Conservation (phyloP, 2,329 filamentous ascomycete genomes). For the Hypoxylon sp. region DNA sequence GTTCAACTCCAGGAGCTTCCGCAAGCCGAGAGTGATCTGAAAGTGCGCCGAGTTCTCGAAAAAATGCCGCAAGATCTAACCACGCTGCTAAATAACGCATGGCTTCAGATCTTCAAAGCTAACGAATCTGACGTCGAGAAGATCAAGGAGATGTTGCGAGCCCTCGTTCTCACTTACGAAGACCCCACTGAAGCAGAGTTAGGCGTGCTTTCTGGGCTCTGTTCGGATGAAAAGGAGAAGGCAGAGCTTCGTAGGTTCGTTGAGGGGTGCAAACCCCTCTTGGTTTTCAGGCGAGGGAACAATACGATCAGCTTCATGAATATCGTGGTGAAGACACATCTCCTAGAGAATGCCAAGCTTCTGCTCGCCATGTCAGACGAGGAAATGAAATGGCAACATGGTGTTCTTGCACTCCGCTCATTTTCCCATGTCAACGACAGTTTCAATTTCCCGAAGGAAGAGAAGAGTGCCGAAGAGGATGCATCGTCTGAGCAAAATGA, state of each 20-base stretch:
- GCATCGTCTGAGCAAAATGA: slow-evolving; percentile 10
- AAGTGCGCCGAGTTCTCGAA: slow-evolving; percentile 51
- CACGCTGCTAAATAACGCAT: slow-evolving; percentile 49
- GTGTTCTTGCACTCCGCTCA: slow-evolving; percentile 50
- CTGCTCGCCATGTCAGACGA: slow-evolving; percentile 50
- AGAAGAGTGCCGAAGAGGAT: slow-evolving; percentile 19
- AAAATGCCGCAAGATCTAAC: slow-evolving; percentile 51
- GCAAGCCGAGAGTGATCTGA: slow-evolving; percentile 49
- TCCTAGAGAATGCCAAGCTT: slow-evolving; percentile 50
- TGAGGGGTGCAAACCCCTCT: slow-evolving; percentile 50
- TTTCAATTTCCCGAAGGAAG: slow-evolving; percentile 44
- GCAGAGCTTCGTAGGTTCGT: slow-evolving; percentile 49
- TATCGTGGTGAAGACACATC: slow-evolving; percentile 50
- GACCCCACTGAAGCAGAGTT: slow-evolving; percentile 52
- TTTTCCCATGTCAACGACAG: slow-evolving; percentile 50
- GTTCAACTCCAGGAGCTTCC: slow-evolving; percentile 53
- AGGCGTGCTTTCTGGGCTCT: slow-evolving; percentile 49
- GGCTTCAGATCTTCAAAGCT: slow-evolving; percentile 49
- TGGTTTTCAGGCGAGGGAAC: slow-evolving; percentile 38
- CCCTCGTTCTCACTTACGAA: slow-evolving; percentile 52
- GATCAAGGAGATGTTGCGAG: slow-evolving; percentile 54
- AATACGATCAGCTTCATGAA: slow-evolving; percentile 47
- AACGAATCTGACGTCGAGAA: slow-evolving; percentile 48
- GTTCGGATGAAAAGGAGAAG: slow-evolving; percentile 45
- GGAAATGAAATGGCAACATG: slow-evolving; percentile 53